These are phyloP conservation scores for Globisporangium radiosum DNA, from an alignment of 352 stramenopile genomes.

Conservation along the genomic window DNA sequence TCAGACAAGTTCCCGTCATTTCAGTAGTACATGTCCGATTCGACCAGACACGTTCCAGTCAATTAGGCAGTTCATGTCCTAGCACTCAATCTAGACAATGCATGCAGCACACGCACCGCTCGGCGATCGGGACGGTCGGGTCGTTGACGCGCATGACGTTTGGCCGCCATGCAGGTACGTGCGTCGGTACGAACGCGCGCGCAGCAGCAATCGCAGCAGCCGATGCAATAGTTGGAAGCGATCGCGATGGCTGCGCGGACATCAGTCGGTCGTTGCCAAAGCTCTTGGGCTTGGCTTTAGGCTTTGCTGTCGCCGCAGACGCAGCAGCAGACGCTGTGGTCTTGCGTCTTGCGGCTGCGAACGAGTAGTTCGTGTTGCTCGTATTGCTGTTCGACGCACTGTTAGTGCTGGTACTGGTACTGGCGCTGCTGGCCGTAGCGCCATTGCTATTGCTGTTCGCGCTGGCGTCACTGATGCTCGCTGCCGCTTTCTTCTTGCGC, in stretches of 20 bases:
- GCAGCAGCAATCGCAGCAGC: not conserved
- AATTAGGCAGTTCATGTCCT: no score
- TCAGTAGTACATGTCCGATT: no score
- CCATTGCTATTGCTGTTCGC: not conserved
- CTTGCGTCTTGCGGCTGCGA: conserved; percentile 6
- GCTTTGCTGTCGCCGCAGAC: conserved; percentile 1
- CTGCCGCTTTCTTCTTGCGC: not conserved
- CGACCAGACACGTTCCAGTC: not conserved
- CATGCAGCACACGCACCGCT: conserved; percentile 13
- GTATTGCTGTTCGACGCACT: no score
- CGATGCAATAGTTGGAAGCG: not conserved
- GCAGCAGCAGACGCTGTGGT: not conserved
- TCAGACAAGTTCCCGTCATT: not conserved
- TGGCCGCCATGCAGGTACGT: conserved; percentile 26
- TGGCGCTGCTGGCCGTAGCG: not conserved
- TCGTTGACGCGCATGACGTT: conserved; percentile 26
- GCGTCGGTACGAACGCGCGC: conserved; percentile 3
- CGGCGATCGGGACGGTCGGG: conserved; percentile 24
- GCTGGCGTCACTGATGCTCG: not conserved
- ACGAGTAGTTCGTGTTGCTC: no score
- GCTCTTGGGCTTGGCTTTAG: conserved; percentile 10
- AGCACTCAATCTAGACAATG: no score
- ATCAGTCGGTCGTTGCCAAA: not conserved
- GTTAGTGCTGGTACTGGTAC: no score
- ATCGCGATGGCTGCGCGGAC: not conserved